Conservation (phyloP, 371 early-diverging fungal species). For the Furculomyces boomerangus region DNA sequence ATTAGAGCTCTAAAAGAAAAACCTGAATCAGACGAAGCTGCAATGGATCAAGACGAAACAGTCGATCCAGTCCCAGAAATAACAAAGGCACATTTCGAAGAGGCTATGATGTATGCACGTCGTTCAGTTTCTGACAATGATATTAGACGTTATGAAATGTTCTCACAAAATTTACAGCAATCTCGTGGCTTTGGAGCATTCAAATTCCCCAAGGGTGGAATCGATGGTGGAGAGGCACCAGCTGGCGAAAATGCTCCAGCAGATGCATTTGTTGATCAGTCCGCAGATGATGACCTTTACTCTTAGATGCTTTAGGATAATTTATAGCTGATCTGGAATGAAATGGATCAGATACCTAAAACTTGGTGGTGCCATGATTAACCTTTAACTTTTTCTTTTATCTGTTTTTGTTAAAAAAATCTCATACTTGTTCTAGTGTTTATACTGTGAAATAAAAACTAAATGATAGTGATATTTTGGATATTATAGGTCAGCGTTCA, state of each 20-base stretch:
- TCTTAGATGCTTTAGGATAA: background rate
- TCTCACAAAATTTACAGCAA: slow-evolving; percentile 94
- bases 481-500: too few relatives aligned
- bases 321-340: too few relatives aligned
- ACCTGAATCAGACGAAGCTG: slow-evolving; percentile 49
- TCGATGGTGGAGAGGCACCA: slow-evolving; percentile 19
- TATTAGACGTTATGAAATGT: slow-evolving; percentile 97
- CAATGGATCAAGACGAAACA: slow-evolving; percentile 24
- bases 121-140: slow-evolving; percentile 95
- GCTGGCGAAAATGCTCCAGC: slow-evolving; percentile 16
- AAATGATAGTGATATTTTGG: too few relatives aligned
- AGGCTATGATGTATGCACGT: slow-evolving; percentile 95
- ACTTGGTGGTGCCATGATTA: too few relatives aligned
- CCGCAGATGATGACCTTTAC: slow-evolving; percentile 2
- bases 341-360: too few relatives aligned
- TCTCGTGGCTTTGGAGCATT: slow-evolving; percentile 78
- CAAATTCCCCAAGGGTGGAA: slow-evolving; percentile 80
- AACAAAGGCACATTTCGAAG: slow-evolving; percentile 90
- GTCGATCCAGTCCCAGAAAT: slow-evolving; percentile 76
- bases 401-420: too few relatives aligned
- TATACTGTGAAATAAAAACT: too few relatives aligned
- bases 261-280: background rate
- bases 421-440: too few relatives aligned
- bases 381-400: too few relatives aligned
- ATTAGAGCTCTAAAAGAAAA: slow-evolving; percentile 53